Conservation (phyloP, 2,329 filamentous ascomycete genomes). For the Aspergillus puulaauensis region DNA sequence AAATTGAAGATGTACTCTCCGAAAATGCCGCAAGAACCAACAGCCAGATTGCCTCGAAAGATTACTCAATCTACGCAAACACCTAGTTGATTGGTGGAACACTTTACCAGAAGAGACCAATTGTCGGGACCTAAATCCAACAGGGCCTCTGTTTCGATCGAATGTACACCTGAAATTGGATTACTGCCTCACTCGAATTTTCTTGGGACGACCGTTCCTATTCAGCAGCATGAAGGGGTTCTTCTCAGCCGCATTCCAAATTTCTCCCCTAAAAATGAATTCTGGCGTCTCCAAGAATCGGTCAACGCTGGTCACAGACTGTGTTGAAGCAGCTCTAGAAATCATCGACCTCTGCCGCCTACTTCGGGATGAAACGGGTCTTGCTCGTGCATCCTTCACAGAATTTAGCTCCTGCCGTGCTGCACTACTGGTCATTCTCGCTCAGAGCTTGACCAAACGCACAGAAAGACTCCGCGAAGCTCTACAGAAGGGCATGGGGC, state of each 20-base stretch:
- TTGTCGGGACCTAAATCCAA: constrained; percentile 43
- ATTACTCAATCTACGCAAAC: constrained; percentile 38
- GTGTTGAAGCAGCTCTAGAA: constrained; percentile 53
- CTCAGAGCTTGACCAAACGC: constrained; percentile 40
- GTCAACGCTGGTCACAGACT: constrained; percentile 49
- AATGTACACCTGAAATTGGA: constrained; percentile 54
- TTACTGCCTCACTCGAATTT: constrained; percentile 55
- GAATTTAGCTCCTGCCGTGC: constrained; percentile 58
- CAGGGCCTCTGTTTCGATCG: constrained; percentile 45
- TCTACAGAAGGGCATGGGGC: constrained; percentile 50
- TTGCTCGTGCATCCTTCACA: constrained; percentile 56
- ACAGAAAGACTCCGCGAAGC: constrained; percentile 46
- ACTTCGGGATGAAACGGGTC: constrained; percentile 52
- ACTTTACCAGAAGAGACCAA: constrained; percentile 39
- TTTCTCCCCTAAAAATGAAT: constrained; percentile 26
- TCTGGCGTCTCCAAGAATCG: constrained; percentile 36
- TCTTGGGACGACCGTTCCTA: constrained; percentile 55
- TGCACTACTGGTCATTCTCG: constrained; percentile 51
- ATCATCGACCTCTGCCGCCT: constrained; percentile 53
- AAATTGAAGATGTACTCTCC: constrained; percentile 36
- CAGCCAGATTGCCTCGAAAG: constrained; percentile 43
- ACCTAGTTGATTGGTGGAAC: constrained; percentile 45
- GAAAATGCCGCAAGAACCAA: constrained; percentile 39
- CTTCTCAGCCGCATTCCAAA: constrained; percentile 20
- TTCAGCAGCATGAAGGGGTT: constrained; percentile 41